Percentiles rank a stretch among this genome's conserved stretches.
phyloP scores from a whole-genome alignment of 805 yeast genomes.

The Suhomyces pyralidae region DNA sequence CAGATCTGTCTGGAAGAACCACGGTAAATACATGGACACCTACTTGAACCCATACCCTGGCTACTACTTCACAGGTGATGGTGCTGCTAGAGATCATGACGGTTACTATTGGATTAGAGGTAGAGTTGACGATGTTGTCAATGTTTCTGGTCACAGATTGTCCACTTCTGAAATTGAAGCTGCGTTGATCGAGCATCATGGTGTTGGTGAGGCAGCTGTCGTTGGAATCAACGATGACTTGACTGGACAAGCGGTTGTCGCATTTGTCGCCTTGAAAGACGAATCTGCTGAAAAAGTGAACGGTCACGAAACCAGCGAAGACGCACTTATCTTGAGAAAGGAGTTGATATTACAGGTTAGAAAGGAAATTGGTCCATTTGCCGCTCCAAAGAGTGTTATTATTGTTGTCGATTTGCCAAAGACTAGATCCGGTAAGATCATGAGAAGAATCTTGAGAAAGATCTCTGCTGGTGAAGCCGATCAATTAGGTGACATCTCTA shows the following conservation, averaged over 20 bases:
- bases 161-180: constrained; percentile 91
- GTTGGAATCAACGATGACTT: constrained; percentile 80
- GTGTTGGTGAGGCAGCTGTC: constrained; percentile 77
- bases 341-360: constrained; percentile 68
- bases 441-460: constrained; percentile 83
- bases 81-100: constrained; percentile 82
- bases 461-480: constrained; percentile 73
- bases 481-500: constrained; percentile 75
- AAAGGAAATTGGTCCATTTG: constrained; percentile 81
- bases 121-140: constrained; percentile 85
- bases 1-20: constrained; percentile 76
- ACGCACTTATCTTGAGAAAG: constrained; percentile 53
- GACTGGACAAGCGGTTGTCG: constrained; percentile 85
- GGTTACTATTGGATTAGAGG: constrained; percentile 86
- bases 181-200: constrained; percentile 67
- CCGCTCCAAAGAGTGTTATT: constrained; percentile 74
- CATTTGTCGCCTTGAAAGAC: constrained; percentile 72
- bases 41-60: constrained; percentile 80
- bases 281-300: constrained; percentile 28
- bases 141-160: constrained; percentile 81
- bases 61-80: constrained; percentile 83
- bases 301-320: constrained; percentile 38
- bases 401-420: constrained; percentile 77
- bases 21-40: constrained; percentile 73
- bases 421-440: constrained; percentile 83